Conservation (phyloP, 2,329 filamentous ascomycete genomes). For the Pezicula neosporulosa region DNA sequence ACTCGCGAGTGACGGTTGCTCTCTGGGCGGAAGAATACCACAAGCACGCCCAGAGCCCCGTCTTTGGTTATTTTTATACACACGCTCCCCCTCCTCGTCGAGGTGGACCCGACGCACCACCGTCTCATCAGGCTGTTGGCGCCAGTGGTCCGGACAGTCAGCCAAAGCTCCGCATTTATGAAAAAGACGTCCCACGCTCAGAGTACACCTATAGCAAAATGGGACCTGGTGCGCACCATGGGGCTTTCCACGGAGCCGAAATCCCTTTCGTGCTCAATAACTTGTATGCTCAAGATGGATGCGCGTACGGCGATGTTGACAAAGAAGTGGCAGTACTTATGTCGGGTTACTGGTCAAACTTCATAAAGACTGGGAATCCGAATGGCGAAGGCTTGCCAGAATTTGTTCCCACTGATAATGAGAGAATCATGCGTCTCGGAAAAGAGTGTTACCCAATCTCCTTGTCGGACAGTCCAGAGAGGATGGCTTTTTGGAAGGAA, state of each 20-base stretch:
- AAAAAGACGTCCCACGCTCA: background rate
- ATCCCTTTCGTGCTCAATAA: conserved; percentile 29
- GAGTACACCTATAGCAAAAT: background rate
- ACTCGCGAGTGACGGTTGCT: conserved; percentile 1
- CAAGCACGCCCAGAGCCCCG: background rate
- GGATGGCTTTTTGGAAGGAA: background rate
- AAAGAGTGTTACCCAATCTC: background rate
- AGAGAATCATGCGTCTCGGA: background rate
- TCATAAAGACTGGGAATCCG: conserved; percentile 14
- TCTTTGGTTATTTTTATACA: background rate
- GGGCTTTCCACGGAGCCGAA: conserved; percentile 26
- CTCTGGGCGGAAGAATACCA: background rate
- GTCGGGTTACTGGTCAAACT: conserved; percentile 18
- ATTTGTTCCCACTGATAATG: background rate
- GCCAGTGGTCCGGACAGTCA: background rate
- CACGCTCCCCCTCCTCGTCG: conserved; percentile 15
- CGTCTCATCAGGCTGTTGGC: background rate
- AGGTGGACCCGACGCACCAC: background rate
- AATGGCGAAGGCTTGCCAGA: conserved; percentile 6
- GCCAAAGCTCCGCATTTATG: background rate
- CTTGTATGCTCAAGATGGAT: conserved; percentile 18
- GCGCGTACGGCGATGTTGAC: conserved; percentile 18
- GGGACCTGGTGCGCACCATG: conserved; percentile 13
- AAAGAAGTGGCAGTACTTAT: conserved; percentile 17
- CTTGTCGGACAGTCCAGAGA: background rate